These are phyloP conservation scores for Copromyces sp. DNA, from an alignment of 495 filamentous ascomycete species.

Conservation along the genomic window DNA sequence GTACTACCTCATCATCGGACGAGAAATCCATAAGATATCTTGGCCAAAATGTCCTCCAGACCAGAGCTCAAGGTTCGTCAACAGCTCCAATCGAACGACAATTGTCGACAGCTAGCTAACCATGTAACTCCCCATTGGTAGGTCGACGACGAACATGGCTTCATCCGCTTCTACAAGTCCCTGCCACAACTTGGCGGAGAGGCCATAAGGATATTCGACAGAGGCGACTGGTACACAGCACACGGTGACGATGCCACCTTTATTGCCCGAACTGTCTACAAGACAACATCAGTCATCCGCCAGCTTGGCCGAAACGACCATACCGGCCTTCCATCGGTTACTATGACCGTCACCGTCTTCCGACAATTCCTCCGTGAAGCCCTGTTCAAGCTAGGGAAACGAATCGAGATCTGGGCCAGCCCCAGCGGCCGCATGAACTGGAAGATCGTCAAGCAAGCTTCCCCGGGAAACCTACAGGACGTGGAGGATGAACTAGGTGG, in stretches of 20 bases:
- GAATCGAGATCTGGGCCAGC: slow-evolving; percentile 82
- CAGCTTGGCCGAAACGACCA: slow-evolving; percentile 76
- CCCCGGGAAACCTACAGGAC: slow-evolving; percentile 92
- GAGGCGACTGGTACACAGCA: slow-evolving; percentile 89
- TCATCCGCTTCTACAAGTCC: slow-evolving; percentile 87
- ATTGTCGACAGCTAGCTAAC: slow-evolving; percentile 6
- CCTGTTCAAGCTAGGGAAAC: slow-evolving; percentile 79
- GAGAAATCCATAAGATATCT: background rate
- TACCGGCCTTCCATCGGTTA: slow-evolving; percentile 80
- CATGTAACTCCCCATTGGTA: slow-evolving; percentile 18
- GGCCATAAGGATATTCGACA: slow-evolving; percentile 81
- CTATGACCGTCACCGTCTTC: slow-evolving; percentile 86
- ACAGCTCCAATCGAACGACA: background rate
- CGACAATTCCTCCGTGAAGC: slow-evolving; percentile 92
- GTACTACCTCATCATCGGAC: background rate
- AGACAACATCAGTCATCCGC: slow-evolving; percentile 89
- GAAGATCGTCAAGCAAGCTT: slow-evolving; percentile 85
- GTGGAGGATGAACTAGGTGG: slow-evolving; percentile 92
- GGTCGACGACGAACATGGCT: slow-evolving; percentile 93
- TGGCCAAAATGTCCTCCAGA: slow-evolving; percentile 65
- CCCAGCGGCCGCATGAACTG: slow-evolving; percentile 69
- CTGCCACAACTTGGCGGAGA: slow-evolving; percentile 59
- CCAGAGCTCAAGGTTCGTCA: slow-evolving; percentile 76
- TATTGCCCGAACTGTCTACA: slow-evolving; percentile 91
- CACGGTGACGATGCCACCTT: slow-evolving; percentile 89